A percentile compares a stretch with the other conserved stretches of the same genome.
These are phyloP conservation scores for Metarhizium guizhouense DNA, from an alignment of 2,329 filamentous ascomycete species.

Conservation along the genomic window DNA sequence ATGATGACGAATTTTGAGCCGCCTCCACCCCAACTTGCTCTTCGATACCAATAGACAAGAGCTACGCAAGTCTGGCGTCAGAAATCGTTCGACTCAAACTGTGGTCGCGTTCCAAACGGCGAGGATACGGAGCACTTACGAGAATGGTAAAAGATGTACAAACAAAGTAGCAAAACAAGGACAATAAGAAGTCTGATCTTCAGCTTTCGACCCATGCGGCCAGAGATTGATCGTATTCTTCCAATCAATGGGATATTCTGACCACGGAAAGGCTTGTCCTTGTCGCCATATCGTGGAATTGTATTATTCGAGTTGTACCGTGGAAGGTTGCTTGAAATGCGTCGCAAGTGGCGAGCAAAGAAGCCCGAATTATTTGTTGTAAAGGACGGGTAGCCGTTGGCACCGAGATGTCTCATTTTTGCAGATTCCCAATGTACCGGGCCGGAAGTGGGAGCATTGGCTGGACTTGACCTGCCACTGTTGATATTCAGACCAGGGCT, in stretches of 20 bases:
- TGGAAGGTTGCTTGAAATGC: slow-evolving; percentile 70
- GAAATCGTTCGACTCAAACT: background rate
- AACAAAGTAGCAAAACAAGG: slow-evolving; percentile 49
- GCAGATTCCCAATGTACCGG: slow-evolving; percentile 74
- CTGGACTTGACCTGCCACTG: slow-evolving; percentile 62
- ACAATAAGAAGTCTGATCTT: slow-evolving; percentile 54
- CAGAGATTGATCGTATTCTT: slow-evolving; percentile 35
- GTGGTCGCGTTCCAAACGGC: background rate
- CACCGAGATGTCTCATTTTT: slow-evolving; percentile 65
- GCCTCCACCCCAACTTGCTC: slow-evolving; percentile 65
- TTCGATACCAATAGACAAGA: slow-evolving; percentile 55
- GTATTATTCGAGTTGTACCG: slow-evolving; percentile 49
- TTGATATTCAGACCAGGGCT: slow-evolving; percentile 70
- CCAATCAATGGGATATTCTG: slow-evolving; percentile 36
- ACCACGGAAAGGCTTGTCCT: slow-evolving; percentile 61
- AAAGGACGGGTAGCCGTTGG: slow-evolving; percentile 70
- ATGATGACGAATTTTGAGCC: slow-evolving; percentile 92
- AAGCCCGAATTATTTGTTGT: slow-evolving; percentile 77
- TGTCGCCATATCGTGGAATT: slow-evolving; percentile 54
- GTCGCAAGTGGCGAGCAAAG: slow-evolving; percentile 76
- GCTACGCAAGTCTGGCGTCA: slow-evolving; percentile 24
- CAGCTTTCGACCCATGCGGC: slow-evolving; percentile 53
- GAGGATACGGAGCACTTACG: slow-evolving; percentile 46
- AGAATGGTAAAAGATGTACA: slow-evolving; percentile 61
- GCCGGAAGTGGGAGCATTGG: slow-evolving; percentile 40